Percentiles rank a stretch among this genome's conserved stretches.
phyloP scores from a whole-genome alignment of 2,329 filamentous ascomycete species.

The Sarocladium kiliense region DNA sequence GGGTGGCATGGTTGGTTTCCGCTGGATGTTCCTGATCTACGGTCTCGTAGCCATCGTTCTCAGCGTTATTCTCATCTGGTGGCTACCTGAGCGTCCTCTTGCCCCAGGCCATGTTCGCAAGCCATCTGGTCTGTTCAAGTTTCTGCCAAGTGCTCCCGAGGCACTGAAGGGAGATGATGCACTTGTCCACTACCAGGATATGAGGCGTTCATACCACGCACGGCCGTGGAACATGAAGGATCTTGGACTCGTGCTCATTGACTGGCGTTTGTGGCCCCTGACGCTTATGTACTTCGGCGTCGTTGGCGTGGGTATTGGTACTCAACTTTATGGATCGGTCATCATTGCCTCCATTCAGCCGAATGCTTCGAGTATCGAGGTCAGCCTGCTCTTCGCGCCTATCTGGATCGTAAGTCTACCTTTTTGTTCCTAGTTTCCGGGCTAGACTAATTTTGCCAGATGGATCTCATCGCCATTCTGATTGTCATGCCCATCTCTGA shows the following conservation, averaged over 20 bases:
- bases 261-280: slow-evolving; percentile 86
- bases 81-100: slow-evolving; percentile 79
- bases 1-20: slow-evolving; percentile 72
- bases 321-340: slow-evolving; percentile 80
- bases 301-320: slow-evolving; percentile 86
- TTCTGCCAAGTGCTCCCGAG: slow-evolving; percentile 63
- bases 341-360: slow-evolving; percentile 80
- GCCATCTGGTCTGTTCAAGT: slow-evolving; percentile 50
- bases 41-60: slow-evolving; percentile 69
- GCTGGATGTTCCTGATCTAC: slow-evolving; percentile 91
- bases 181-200: slow-evolving; percentile 73
- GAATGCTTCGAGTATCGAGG: slow-evolving; percentile 63
- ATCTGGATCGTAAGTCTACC: slow-evolving; percentile 74
- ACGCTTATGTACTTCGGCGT: slow-evolving; percentile 92
- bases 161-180: slow-evolving; percentile 74
- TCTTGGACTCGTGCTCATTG: slow-evolving; percentile 63
- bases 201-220: slow-evolving; percentile 74
- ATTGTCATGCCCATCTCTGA: slow-evolving; percentile 82
- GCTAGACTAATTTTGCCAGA: slow-evolving; percentile 36
- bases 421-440: not conserved
- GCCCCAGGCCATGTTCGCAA: slow-evolving; percentile 60
- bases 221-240: slow-evolving; percentile 69
- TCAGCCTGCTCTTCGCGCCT: slow-evolving; percentile 80
- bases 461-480: slow-evolving; percentile 84
- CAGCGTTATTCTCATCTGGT: slow-evolving; percentile 75